phyloP scores from a whole-genome alignment of 305 asterid genomes.

The Fraxinus greggii region DNA sequence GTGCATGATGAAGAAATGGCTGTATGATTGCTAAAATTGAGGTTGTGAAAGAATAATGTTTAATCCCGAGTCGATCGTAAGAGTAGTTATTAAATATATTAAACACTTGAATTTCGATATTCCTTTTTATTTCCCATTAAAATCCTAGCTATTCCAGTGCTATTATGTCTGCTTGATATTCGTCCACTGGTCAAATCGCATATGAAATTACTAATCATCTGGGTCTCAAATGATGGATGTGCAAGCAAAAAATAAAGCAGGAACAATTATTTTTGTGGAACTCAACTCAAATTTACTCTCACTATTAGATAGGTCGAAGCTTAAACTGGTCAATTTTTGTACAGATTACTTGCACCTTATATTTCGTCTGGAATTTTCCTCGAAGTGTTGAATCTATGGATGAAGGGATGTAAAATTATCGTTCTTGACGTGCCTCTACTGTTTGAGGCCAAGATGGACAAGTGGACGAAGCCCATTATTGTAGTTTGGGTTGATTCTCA shows the following conservation, averaged over 20 bases:
- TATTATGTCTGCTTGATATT: neutral
- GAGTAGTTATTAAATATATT: neutral
- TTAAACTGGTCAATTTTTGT: constrained; percentile 9
- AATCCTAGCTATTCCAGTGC: neutral
- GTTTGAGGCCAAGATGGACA: constrained; percentile 86
- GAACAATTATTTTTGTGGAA: neutral
- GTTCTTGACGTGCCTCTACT: constrained; percentile 88
- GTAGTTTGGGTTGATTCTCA: constrained; percentile 87
- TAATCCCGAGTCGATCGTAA: neutral
- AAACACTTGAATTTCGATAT: neutral
- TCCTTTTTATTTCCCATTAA: neutral
- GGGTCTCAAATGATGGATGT: neutral
- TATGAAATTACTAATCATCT: neutral
- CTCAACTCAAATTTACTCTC: neutral
- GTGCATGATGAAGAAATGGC: neutral
- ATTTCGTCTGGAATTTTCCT: constrained; percentile 65
- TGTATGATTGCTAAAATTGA: neutral
- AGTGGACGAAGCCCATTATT: constrained; percentile 76
- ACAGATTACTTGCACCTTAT: constrained; percentile 80
- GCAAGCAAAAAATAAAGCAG: neutral
- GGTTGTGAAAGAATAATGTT: neutral
- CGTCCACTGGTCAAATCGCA: neutral
- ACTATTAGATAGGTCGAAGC: neutral
- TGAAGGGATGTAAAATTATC: constrained; percentile 60
- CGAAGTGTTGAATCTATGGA: constrained; percentile 77